Percentiles rank a stretch among this genome's conserved stretches.
Conservation (phyloP, 1,139 yeast genomes). For the Debaryomycetaceae sp. region DNA sequence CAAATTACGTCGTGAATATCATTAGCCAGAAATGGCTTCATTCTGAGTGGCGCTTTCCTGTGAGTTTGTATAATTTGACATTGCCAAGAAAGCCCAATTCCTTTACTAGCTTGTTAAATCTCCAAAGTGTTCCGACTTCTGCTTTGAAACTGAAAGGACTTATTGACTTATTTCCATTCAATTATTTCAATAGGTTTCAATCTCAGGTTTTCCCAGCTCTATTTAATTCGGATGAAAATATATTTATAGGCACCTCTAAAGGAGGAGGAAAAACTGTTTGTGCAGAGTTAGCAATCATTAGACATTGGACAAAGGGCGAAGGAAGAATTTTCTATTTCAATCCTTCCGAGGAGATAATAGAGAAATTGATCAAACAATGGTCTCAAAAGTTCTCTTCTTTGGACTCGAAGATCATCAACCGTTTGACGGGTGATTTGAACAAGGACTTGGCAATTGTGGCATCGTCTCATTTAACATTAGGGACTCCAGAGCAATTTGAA, state of each 20-base stretch:
- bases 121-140: conserved; percentile 46
- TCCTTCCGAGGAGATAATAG: conserved; percentile 57
- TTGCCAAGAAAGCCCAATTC: conserved; percentile 71
- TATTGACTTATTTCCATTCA: conserved; percentile 40
- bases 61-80: conserved; percentile 51
- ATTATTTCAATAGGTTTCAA: conserved; percentile 66
- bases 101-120: conserved; percentile 52
- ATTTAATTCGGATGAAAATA: conserved; percentile 55
- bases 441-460: conserved; percentile 55
- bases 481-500: conserved; percentile 81
- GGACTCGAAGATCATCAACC: conserved; percentile 46
- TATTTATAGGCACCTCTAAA: conserved; percentile 68
- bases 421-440: conserved; percentile 61
- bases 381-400: conserved; percentile 37
- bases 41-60: conserved; percentile 61
- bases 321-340: conserved; percentile 63
- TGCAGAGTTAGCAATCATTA: conserved; percentile 71
- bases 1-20: conserved; percentile 69
- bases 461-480: conserved; percentile 61
- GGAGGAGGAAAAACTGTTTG: conserved; percentile 74
- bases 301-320: conserved; percentile 63
- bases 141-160: conserved; percentile 50
- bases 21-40: conserved; percentile 86
- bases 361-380: conserved; percentile 51
- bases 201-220: conserved; percentile 64